phyloP scores from a whole-genome alignment of 192 early-diverging fungal genomes.

The Backusella parvicylindrica region DNA sequence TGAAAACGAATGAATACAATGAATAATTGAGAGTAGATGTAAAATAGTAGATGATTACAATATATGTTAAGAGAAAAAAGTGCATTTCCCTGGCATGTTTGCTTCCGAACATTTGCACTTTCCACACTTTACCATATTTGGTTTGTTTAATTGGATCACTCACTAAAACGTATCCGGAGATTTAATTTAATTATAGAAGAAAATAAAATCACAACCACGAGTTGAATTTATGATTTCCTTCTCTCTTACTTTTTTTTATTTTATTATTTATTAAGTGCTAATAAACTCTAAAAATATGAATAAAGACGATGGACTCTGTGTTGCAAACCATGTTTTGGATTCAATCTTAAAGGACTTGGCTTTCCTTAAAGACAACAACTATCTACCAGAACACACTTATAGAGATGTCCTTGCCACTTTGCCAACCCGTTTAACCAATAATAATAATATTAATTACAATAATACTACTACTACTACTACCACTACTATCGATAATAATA shows the following conservation, averaged over 20 bases:
- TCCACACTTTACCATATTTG: not conserved
- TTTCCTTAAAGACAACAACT: conserved; percentile 24
- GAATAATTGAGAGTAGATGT: no score
- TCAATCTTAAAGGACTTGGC: conserved; percentile 27
- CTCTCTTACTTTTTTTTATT: not conserved
- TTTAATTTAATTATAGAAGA: not conserved
- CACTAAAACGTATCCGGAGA: not conserved
- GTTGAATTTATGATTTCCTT: not conserved
- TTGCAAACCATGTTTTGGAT: conserved; percentile 24
- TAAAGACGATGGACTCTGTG: conserved; percentile 1
- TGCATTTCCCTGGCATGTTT: not conserved
- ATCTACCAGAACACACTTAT: conserved; percentile 13
- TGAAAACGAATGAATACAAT: no score
- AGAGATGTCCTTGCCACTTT: conserved; percentile 13
- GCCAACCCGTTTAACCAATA: not conserved
- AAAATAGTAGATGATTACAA: no score
- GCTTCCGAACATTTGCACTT: not conserved
- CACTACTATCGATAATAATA: not conserved
- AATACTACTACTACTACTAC: not conserved
- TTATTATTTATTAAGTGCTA: not conserved
- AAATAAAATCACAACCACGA: not conserved
- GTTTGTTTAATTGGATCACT: not conserved
- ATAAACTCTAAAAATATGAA: not conserved
- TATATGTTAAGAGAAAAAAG: no score
- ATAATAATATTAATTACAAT: not conserved